Conservation (phyloP, 2,329 filamentous ascomycete genomes). For the Trichophyton rubrum region DNA sequence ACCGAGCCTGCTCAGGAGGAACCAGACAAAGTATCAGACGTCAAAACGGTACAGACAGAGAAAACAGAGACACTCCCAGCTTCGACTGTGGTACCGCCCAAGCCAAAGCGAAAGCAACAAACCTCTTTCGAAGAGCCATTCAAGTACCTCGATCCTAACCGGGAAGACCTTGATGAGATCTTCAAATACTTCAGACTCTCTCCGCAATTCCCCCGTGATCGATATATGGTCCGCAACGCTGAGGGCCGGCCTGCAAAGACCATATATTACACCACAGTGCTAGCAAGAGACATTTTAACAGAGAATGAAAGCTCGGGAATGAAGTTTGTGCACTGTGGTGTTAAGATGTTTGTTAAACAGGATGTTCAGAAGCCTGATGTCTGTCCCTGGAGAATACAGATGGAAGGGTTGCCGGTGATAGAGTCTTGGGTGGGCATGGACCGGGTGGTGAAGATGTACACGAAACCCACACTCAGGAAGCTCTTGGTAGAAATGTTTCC, state of each 20-base stretch:
- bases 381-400: slow-evolving; percentile 90
- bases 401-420: slow-evolving; percentile 80
- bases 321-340: slow-evolving; percentile 91
- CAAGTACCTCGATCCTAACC: slow-evolving; percentile 67
- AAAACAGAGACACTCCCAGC: slow-evolving; percentile 6
- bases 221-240: slow-evolving; percentile 93
- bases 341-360: slow-evolving; percentile 99
- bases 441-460: slow-evolving; percentile 60
- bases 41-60: slow-evolving; percentile 8
- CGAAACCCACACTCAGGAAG: slow-evolving; percentile 66
- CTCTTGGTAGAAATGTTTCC: slow-evolving; percentile 96
- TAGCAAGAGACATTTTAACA: slow-evolving; percentile 72
- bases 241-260: slow-evolving; percentile 79
- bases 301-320: slow-evolving; percentile 83
- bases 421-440: slow-evolving; percentile 77
- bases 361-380: slow-evolving; percentile 76
- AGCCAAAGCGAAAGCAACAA: slow-evolving; percentile 23
- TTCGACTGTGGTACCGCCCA: slow-evolving; percentile 7
- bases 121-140: slow-evolving; percentile 72
- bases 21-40: neutral
- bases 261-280: slow-evolving; percentile 84
- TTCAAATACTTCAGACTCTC: slow-evolving; percentile 77
- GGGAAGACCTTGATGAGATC: slow-evolving; percentile 65
- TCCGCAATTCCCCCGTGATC: slow-evolving; percentile 69
- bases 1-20: slow-evolving; percentile 17